Evolutionary conservation across 169 alveolate genomes (phyloP).

Genomic region (Plasmodium knowlesi): DNA sequence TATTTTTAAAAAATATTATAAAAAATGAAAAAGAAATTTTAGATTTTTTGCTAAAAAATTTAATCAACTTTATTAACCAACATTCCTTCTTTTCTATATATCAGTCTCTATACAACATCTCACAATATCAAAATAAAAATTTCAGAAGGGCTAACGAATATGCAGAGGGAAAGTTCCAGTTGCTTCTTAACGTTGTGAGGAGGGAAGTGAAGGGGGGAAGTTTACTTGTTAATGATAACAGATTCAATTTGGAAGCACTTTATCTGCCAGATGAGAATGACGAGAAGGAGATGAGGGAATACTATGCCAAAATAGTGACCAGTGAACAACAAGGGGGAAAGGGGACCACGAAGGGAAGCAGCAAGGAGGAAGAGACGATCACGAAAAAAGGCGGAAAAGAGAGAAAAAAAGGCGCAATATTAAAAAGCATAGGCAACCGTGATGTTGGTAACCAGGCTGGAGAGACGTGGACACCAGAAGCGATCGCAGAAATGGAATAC

Average conservation of each 20-base stretch:
- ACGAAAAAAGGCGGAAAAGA: neutral
- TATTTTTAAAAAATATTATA: slow-evolving; percentile 73
- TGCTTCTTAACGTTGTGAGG: slow-evolving; percentile 14
- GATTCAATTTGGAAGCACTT: neutral
- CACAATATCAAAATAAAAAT: slow-evolving; percentile 48
- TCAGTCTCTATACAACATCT: slow-evolving; percentile 60
- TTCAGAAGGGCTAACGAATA: neutral
- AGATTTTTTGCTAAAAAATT: slow-evolving; percentile 64
- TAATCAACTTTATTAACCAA: slow-evolving; percentile 66
- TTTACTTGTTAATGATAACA: slow-evolving; percentile 48
- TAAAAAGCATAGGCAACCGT: neutral
- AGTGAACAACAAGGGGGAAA: neutral
- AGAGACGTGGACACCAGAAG: neutral
- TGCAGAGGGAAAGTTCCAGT: slow-evolving; percentile 14
- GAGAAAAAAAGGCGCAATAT: slow-evolving; percentile 1
- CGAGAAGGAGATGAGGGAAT: slow-evolving; percentile 49
- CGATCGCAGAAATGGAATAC: neutral
- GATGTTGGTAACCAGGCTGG: neutral
- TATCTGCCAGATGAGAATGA: slow-evolving; percentile 46
- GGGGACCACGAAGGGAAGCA: neutral
- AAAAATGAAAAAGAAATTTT: slow-evolving; percentile 56
- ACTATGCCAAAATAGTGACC: neutral
- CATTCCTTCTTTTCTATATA: slow-evolving; percentile 44
- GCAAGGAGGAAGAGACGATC: neutral
- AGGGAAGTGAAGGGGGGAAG: neutral